Conservation (phyloP, 2,329 filamentous ascomycete species). For the Monosporascus ibericus region DNA sequence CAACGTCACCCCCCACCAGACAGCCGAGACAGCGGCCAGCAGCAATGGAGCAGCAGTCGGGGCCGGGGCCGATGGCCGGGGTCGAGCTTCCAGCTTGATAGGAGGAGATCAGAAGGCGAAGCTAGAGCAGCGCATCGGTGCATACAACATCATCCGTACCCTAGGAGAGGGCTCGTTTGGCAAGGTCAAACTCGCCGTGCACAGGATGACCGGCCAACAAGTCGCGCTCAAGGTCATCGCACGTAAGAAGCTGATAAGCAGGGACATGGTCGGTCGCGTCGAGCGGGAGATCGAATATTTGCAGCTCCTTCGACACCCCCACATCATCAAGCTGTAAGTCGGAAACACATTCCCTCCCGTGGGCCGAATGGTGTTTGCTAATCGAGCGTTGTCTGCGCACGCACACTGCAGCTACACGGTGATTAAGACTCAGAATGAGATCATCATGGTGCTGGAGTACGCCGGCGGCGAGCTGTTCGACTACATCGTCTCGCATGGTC, state of each 20-base stretch:
- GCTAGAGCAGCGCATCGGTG: constrained; percentile 79
- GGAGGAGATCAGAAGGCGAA: constrained; percentile 43
- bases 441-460: constrained; percentile 99
- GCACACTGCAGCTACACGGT: constrained; percentile 69
- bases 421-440: constrained; percentile 88
- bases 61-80: constrained; percentile 6
- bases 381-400: constrained; percentile 5
- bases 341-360: neutral
- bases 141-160: constrained; percentile 85
- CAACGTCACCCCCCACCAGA: constrained; percentile 25
- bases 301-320: constrained; percentile 88
- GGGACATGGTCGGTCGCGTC: constrained; percentile 96
- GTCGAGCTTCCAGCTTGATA: constrained; percentile 13
- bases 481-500: constrained; percentile 91
- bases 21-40: constrained; percentile 24
- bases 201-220: constrained; percentile 87
- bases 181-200: constrained; percentile 95
- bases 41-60: constrained; percentile 17
- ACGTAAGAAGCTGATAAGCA: constrained; percentile 88
- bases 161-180: constrained; percentile 96
- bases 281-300: constrained; percentile 98
- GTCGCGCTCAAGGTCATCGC: constrained; percentile 98
- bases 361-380: constrained; percentile 12
- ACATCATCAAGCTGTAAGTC: constrained; percentile 94
- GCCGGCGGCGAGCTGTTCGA: constrained; percentile 95